Conservation (phyloP, 371 early-diverging fungal genomes). For the Massospora cicadina region DNA sequence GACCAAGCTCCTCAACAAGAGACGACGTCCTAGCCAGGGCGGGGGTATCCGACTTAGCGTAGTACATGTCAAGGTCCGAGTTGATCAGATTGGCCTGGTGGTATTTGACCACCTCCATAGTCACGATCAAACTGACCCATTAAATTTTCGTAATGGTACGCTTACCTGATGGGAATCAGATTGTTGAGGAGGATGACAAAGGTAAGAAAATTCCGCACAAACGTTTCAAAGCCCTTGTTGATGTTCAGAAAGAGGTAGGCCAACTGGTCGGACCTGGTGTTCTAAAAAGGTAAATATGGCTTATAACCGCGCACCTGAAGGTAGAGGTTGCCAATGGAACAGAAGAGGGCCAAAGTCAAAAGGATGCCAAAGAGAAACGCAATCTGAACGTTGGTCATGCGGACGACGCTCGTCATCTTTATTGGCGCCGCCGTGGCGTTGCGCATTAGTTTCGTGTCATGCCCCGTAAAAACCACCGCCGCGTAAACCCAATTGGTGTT, state of each 20-base stretch:
- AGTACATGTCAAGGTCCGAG: slow-evolving; percentile 43
- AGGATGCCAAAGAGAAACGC: slow-evolving; percentile 76
- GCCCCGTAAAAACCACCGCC: slow-evolving; percentile 71
- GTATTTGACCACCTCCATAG: slow-evolving; percentile 75
- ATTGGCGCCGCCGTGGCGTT: slow-evolving; percentile 71
- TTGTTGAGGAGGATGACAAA: slow-evolving; percentile 81
- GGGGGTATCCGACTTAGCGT: slow-evolving; percentile 58
- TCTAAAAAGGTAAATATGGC: slow-evolving; percentile 14
- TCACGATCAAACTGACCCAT: slow-evolving; percentile 80
- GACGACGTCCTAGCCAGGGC: slow-evolving; percentile 74
- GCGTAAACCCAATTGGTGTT: slow-evolving; percentile 79
- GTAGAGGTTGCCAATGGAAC: slow-evolving; percentile 57
- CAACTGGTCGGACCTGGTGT: slow-evolving; percentile 19
- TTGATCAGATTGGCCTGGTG: slow-evolving; percentile 55
- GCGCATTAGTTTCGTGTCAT: slow-evolving; percentile 77
- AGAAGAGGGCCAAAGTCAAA: slow-evolving; percentile 60
- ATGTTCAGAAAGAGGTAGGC: slow-evolving; percentile 20
- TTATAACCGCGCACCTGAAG: slow-evolving; percentile 13
- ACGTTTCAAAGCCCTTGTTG: slow-evolving; percentile 21
- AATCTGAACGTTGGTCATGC: slow-evolving; percentile 84
- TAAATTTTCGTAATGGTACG: slow-evolving; percentile 40
- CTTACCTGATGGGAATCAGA: slow-evolving; percentile 66
- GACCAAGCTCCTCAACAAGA: slow-evolving; percentile 87
- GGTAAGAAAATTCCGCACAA: slow-evolving; percentile 59
- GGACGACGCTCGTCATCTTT: slow-evolving; percentile 57